Base-by-base conservation (phyloP, 345 rosid species). In the Crucihimalaya himalaica region DNA sequence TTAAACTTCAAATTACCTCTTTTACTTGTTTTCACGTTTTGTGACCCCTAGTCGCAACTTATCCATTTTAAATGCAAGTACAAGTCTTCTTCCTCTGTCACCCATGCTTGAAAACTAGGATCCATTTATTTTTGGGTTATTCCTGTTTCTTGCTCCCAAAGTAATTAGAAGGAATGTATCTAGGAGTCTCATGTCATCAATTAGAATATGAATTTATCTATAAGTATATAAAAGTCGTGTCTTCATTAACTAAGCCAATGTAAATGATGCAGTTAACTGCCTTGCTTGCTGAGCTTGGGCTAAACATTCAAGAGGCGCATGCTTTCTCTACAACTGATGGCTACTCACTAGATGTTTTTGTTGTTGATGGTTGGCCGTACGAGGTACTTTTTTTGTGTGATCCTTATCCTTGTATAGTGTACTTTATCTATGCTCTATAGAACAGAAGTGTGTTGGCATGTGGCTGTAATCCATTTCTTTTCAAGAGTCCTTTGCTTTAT, bases 311-410 rank as follows among this genome's bases (percentile, higher is more conserved):
- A 81, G 99, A 95, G 84, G 99, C 99, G 13, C 99, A 95, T 72
- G 99, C 85, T 37, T 92, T 95, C 83, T 95, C 99, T 66, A 92
- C 99, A 4, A 85, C 79, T 9, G 96, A 95, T 74, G 97, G 99
- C 61, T 95, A 79, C 82, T 95, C 99, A 51, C 83, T 95, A 29
- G 99, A 95, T 85, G 97, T 92, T 70, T 95, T 95, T 82, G 97
- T 95, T 62, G 97, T 95, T 79, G 99, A 95, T 71, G 97, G 99
- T 81, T 95, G 97, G 99, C 97, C 90, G n/a, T 92, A 74, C 74
- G 97, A 95, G 99, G 99, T 92, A 84, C 12, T 14, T 46, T 47
- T 64, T 28, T 13, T 14, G n/a, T 53, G 12, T 64, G 54, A 12
- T 63, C 65, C 60, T 48, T 62, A 32, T 52, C 47, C 64, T 63